phyloP scores from a whole-genome alignment of 2,329 filamentous ascomycete species.

The Talaromyces sp. region DNA sequence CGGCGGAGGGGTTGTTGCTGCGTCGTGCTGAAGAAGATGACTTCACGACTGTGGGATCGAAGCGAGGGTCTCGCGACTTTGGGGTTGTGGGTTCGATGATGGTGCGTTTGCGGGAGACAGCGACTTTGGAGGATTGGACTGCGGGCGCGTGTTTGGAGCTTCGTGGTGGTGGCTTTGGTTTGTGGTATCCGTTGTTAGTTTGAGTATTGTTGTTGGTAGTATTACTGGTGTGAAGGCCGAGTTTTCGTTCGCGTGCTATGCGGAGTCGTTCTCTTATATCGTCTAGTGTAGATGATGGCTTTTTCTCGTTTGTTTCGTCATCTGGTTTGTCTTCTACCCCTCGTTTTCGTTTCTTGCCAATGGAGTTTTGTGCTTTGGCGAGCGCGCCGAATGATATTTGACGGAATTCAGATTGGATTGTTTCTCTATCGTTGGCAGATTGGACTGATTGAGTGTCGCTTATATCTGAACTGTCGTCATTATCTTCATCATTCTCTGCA shows the following conservation, averaged over 20 bases:
- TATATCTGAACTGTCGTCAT: conserved; percentile 29
- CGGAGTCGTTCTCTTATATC: conserved; percentile 40
- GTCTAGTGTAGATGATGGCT: conserved; percentile 31
- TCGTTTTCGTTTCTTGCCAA: conserved; percentile 30
- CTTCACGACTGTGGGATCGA: conserved; percentile 61
- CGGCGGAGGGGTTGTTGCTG: conserved; percentile 43
- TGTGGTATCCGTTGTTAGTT: conserved; percentile 24
- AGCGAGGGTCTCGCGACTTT: conserved; percentile 80
- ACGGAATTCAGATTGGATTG: conserved; percentile 44
- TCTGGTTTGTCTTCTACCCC: conserved; percentile 7
- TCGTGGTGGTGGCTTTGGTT: conserved; percentile 40
- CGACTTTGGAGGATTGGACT: conserved; percentile 75
- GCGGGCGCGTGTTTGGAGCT: conserved; percentile 85
- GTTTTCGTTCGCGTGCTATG: conserved; percentile 43
- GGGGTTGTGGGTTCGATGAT: conserved; percentile 58
- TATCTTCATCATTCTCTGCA: conserved; percentile 41
- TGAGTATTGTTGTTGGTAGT: not conserved
- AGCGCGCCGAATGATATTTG: conserved; percentile 85
- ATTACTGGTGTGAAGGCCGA: not conserved
- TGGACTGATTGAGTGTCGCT: conserved; percentile 11
- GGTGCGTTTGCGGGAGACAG: conserved; percentile 75
- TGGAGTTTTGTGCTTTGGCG: conserved; percentile 71
- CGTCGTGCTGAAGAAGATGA: conserved; percentile 25
- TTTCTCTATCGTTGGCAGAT: conserved; percentile 31
- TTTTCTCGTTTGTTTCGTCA: not conserved